Base-by-base conservation (phyloP, 2,329 filamentous ascomycete species). In the Fusarium sororula region DNA sequence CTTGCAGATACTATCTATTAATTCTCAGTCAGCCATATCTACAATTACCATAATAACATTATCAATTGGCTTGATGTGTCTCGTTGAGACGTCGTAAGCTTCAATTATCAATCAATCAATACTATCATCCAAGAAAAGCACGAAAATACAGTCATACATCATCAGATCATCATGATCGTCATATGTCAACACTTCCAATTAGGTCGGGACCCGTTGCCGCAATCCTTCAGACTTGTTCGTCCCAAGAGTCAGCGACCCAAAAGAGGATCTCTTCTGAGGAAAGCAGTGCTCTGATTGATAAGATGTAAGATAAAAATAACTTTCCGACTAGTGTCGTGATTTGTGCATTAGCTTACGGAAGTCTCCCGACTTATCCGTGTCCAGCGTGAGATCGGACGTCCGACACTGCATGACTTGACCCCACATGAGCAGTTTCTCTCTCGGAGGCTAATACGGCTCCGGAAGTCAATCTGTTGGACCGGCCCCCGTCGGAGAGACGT, bases 241-340 rank as follows among this genome's bases (percentile, higher is more conserved):
- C 22, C 5, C 8, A 6, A 38, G 24, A 13, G 14, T 41, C 51
- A 39, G 32, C 50, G 22, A 13, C 9, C 3, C 6, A 22, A 54
- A 37, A 39, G 22, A 3, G 7, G 6, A 22, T 14, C 38, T 38
- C 11, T 39, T 26, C 26, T 7, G 7, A n/a, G 45, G 7, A 15
- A 55, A n/a, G 20, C 18, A 28, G 15, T 14, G 12, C 11, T 18
- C 7, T 30, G 37, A 56, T 56, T 56, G 53, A 56, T 56, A 24
- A 56, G 53, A 56, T 56, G 15, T 18, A 24, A 42, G 53, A 24
- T 56, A 42, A 56, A 55, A 56, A 56, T 20, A 56, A 44, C 20
- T 30, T 30, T 30, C 38, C 37, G 38, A 56, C 38, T 56, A 44
- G 15, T 41, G 14, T 41, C 24, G 11, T 44, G 53, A 32, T 17